Conservation (phyloP, 176 grass and related monocot genomes). For the Oryza meyeriana region DNA sequence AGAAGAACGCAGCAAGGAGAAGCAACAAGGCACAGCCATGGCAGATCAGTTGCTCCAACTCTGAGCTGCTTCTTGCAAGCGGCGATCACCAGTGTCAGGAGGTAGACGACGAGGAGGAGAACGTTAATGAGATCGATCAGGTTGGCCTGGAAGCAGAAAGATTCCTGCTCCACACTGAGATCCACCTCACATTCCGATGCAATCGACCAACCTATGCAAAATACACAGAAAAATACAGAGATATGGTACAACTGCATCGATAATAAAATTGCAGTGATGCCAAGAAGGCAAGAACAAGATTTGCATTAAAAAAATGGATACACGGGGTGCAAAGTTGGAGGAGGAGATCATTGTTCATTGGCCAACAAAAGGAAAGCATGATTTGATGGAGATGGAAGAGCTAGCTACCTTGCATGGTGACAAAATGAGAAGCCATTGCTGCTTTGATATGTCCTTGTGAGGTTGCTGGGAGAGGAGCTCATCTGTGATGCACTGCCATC, state of each 20-base stretch:
- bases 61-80: conserved; percentile 19
- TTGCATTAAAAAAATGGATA: neutral
- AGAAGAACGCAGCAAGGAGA: conserved; percentile 43
- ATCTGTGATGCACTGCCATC: neutral
- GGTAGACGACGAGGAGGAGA: conserved; percentile 38
- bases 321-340: neutral
- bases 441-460: neutral
- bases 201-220: conserved; percentile 17
- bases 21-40: conserved; percentile 5
- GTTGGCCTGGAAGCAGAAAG: conserved; percentile 34
- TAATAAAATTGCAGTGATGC: neutral
- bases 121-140: conserved; percentile 44
- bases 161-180: conserved; percentile 17
- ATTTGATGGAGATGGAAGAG: neutral
- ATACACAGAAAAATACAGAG: neutral
- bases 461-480: neutral
- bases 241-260: neutral
- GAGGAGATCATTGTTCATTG: neutral
- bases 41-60: neutral
- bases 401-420: neutral
- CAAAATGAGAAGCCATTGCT: neutral
- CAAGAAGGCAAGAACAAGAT: neutral
- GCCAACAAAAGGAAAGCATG: neutral
- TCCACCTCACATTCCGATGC: neutral
- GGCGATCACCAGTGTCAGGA: conserved; percentile 27